Percentiles rank a stretch among this genome's conserved stretches.
phyloP scores from a whole-genome alignment of 768 basidiomycete genomes.

The Kockovaella imperatae region DNA sequence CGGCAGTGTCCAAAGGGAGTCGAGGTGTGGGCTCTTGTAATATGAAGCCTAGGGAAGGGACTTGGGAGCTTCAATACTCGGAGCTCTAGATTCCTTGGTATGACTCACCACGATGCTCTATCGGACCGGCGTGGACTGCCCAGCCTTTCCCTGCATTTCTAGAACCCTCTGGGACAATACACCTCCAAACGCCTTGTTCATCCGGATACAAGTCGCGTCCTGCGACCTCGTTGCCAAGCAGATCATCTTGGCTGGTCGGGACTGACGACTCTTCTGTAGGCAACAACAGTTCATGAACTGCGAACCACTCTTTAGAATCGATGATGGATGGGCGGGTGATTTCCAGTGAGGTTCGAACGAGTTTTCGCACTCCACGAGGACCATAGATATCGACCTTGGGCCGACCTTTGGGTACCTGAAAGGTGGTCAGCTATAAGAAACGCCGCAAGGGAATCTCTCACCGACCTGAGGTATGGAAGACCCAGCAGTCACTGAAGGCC shows the following conservation, averaged over 20 bases:
- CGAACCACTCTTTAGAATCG: constrained; percentile 33
- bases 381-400: constrained; percentile 39
- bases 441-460: background rate
- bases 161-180: constrained; percentile 23
- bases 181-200: constrained; percentile 34
- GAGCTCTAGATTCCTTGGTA: background rate
- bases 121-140: constrained; percentile 41
- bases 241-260: constrained; percentile 19
- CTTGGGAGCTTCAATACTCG: constrained; percentile 13
- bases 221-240: constrained; percentile 38
- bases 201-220: constrained; percentile 32
- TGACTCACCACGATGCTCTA: constrained; percentile 39
- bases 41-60: constrained; percentile 38
- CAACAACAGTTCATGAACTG: constrained; percentile 38
- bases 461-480: background rate
- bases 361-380: constrained; percentile 30
- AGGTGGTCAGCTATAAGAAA: too few relatives aligned
- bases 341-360: constrained; percentile 29
- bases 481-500: background rate
- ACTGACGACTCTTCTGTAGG: constrained; percentile 11
- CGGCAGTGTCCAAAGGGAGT: constrained; percentile 29
- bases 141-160: constrained; percentile 29
- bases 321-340: constrained; percentile 24
- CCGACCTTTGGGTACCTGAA: constrained; percentile 1
- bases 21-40: constrained; percentile 36